These are phyloP conservation scores for Gracilaria domingensis DNA, from an alignment of 23 red algal genomes.

Conservation along the genomic window DNA sequence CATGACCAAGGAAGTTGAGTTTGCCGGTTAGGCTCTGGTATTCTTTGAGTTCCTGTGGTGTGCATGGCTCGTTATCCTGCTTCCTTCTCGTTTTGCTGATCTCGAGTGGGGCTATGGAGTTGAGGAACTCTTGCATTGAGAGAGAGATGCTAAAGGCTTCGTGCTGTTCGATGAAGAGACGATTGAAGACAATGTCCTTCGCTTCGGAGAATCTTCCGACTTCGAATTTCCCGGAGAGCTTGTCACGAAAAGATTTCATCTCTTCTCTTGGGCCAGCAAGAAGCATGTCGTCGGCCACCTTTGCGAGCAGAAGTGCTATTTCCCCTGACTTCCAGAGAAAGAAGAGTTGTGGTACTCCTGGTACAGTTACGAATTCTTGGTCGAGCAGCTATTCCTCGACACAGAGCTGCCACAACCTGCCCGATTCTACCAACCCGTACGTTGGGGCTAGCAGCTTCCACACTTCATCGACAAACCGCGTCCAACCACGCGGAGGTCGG, in stretches of 20 bases:
- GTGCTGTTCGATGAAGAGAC: background rate
- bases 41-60: background rate
- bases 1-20: slow-evolving; percentile 31
- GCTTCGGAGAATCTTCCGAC: slow-evolving; percentile 16
- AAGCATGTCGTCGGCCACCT: slow-evolving; percentile 47
- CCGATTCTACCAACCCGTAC: slow-evolving; percentile 45
- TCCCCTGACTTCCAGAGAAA: background rate
- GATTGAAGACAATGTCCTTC: background rate
- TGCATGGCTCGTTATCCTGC: background rate
- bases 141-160: background rate
- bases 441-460: slow-evolving; percentile 43
- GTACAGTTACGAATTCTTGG: background rate
- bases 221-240: background rate
- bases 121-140: slow-evolving; percentile 32
- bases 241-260: background rate
- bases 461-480: background rate
- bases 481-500: background rate
- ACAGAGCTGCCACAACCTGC: slow-evolving; percentile 23
- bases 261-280: slow-evolving; percentile 24
- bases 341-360: slow-evolving; percentile 50
- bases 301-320: slow-evolving; percentile 20
- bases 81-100: background rate
- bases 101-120: too few species aligned
- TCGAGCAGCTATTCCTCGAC: slow-evolving; percentile 29
- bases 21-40: background rate